Base-by-base conservation (phyloP, 495 filamentous ascomycete species). In the Arthonia radiata region DNA sequence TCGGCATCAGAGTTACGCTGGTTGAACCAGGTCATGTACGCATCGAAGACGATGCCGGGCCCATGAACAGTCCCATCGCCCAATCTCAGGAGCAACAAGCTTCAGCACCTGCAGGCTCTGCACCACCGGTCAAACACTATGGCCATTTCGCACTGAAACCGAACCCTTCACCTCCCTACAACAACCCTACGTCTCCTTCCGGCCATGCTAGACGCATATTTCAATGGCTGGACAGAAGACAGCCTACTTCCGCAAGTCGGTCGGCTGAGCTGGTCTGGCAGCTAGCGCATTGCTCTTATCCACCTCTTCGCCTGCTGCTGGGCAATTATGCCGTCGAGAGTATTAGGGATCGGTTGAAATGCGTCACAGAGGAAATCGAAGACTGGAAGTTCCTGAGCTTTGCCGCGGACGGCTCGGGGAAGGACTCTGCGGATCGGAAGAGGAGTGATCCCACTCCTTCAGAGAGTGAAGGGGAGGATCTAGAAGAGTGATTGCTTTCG, bases 201-300 rank as follows among this genome's bases (percentile, higher is more conserved):
- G 60, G 79, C 14, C 86, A 97, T 49, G 80, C 83, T 7, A 74
- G 75, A 37, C 59, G 86, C 11, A 83, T 94, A 67, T 61, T 93
- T n/a, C 75, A 86, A 48, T 94, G 86, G 86, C 52, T 94, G 2
- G 74, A 73, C 12, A 78, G 92, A 31, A 65, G 74, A 31, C 81
- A 93, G 48, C 86, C 83, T 3, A 83, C 78, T 5, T 89, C 75
- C 37, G 80, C 79, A 6, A 71, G 91, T 26, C 86, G 86, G 48
- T 79, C 79, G 31, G 82, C 82, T n/a, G 77, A 93, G 56, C 53
- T 93, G 33, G 72, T 93, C 5, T 94, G 86, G 86, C 79, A 94
- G 56, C 53, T 94, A 21, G 86, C 70, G 0, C 86, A 94, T 50
- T 94, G 86, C 48, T 65, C 61, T 10, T 89, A 80, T 40, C 86